Evolutionary conservation across 1,284 basidiomycete species (phyloP), one percentile per base, ranked within the genome.

Genomic region (Marasmius tenuissimus): DNA sequence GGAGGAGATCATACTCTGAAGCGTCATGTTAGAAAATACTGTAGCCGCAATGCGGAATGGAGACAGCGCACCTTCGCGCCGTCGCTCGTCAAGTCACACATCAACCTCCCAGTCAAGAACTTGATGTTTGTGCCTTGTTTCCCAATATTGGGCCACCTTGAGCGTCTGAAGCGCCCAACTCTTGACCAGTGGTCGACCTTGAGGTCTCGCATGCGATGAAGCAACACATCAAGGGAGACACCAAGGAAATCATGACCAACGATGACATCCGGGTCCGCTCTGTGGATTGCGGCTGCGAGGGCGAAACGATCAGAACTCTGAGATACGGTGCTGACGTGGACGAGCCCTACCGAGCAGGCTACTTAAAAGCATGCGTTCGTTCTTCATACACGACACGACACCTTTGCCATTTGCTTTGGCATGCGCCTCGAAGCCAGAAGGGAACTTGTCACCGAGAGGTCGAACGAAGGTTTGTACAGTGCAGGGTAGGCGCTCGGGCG

Each of bases 171-270:
- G n/a, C 97, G 86, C 39, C 97, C 94, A 22, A 99, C 85, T 38
- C 94, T 86, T 18, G 94, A 96, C 94, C 94, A 98, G 71, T 98
- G 92, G 59, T 97, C 93, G 12, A 86, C 86, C 71, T 94, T 94
- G 50, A 94, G 83, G 65, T 97, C 94, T 65, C 88, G 86, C 90
- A 99, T 92, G 0, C 97, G 89, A 70, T 94, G 90, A 27, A 99
- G 82, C 20, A 99, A 81, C 27, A 97, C 91, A 69, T 99, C 97
- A 35, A 98, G 84, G 4, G 91, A 90, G 50, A 91, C 91, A n/a
- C 94, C 96, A 11, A 94, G 80, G 74, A 99, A 97, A 62, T 98
- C 96, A 72, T 98, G 96, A 0, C 97, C 96, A 37, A 99, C 84
- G 57, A 99, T 88, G 38, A 98, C 88, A 72, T 99, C 97, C 0